phyloP scores from a whole-genome alignment of 2,329 filamentous ascomycete genomes.

The Fusarium nodosum region DNA sequence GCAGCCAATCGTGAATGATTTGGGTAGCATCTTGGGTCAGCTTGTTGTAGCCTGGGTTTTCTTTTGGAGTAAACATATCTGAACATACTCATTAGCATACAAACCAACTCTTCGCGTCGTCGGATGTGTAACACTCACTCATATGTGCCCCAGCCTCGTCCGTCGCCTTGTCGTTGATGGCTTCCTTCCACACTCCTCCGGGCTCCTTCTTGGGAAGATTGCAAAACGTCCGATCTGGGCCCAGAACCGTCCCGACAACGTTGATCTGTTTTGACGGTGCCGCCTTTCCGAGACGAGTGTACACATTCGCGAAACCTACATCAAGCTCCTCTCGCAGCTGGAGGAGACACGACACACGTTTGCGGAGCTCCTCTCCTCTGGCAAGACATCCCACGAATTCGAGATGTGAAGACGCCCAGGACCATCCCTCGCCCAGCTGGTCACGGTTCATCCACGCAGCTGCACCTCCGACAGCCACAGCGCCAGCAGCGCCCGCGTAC shows the following conservation, averaged over 20 bases:
- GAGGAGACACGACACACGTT: slow-evolving; percentile 78
- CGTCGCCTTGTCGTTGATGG: slow-evolving; percentile 81
- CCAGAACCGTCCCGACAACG: slow-evolving; percentile 71
- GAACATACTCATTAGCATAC: slow-evolving; percentile 14
- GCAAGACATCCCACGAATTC: slow-evolving; percentile 93
- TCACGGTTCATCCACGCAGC: slow-evolving; percentile 90
- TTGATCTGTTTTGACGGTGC: slow-evolving; percentile 67
- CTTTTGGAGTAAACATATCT: slow-evolving; percentile 80
- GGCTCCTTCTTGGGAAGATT: slow-evolving; percentile 75
- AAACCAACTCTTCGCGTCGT: neutral
- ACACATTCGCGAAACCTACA: slow-evolving; percentile 87
- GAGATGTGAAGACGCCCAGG: slow-evolving; percentile 90
- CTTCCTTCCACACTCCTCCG: slow-evolving; percentile 74
- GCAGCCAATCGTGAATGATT: slow-evolving; percentile 74
- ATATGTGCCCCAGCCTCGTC: slow-evolving; percentile 89
- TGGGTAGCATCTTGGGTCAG: slow-evolving; percentile 75
- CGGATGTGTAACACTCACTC: slow-evolving; percentile 62
- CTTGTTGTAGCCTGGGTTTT: slow-evolving; percentile 79
- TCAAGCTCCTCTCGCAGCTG: slow-evolving; percentile 73
- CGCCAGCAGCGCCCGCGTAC: slow-evolving; percentile 85
- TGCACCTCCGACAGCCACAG: slow-evolving; percentile 84
- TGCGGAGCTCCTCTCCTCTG: slow-evolving; percentile 83
- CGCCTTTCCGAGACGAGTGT: slow-evolving; percentile 83
- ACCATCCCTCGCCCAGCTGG: slow-evolving; percentile 79
- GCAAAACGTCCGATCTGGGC: slow-evolving; percentile 87